Conservation (phyloP, 192 early-diverging fungal genomes). For the Fimicolochytrium jonesii region DNA sequence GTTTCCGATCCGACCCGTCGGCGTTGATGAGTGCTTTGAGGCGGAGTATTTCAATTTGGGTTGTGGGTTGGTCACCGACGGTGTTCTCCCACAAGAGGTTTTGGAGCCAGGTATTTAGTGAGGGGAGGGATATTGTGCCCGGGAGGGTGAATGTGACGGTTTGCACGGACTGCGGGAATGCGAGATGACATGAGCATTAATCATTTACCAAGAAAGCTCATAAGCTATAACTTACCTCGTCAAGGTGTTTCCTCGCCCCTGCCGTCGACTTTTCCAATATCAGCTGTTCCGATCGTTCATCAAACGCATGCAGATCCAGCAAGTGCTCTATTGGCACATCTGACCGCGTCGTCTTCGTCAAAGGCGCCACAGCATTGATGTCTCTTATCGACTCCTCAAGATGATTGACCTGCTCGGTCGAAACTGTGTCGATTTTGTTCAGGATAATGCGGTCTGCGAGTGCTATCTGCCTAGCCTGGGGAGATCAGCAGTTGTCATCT, state of each 20-base stretch:
- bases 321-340: conserved; percentile 53
- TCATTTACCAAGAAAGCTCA: too few relatives aligned
- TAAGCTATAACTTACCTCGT: conserved; percentile 21
- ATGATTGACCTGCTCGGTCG: conserved; percentile 9
- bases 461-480: conserved; percentile 73
- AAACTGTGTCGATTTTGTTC: conserved; percentile 81
- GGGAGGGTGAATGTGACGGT: conserved; percentile 58
- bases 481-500: too few relatives aligned
- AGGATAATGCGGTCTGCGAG: conserved; percentile 83
- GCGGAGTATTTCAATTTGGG: conserved; percentile 46
- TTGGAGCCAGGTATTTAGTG: conserved; percentile 77
- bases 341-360: conserved; percentile 39
- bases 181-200: too few relatives aligned
- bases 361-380: conserved; percentile 53
- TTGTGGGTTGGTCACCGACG: conserved; percentile 25
- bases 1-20: conserved; percentile 19
- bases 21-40: conserved; percentile 59
- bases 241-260: conserved; percentile 26
- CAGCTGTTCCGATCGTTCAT: too few relatives aligned
- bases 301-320: conserved; percentile 60
- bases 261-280: too few relatives aligned
- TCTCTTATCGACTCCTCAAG: conserved; percentile 38
- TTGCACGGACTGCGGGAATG: conserved; percentile 37
- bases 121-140: conserved; percentile 26
- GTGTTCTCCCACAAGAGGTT: conserved; percentile 62